Evolutionary conservation across 1,284 basidiomycete species (phyloP), one percentile per base, ranked within the genome.

Genomic region (Singerocomus inundabilis): DNA sequence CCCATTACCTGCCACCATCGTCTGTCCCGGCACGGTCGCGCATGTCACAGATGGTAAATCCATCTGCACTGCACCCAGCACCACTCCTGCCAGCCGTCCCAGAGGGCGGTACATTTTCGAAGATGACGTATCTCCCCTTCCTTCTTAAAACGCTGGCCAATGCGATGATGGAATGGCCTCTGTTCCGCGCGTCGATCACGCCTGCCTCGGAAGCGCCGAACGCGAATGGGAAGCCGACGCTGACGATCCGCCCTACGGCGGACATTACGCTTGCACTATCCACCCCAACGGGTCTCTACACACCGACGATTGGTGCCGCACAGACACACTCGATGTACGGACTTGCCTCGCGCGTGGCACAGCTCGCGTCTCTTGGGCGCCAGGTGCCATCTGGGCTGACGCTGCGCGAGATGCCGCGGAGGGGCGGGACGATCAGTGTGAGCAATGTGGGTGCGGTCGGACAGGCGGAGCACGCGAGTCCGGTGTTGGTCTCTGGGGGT

Each of bases 381-480:
- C 80, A 83, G 54, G 73, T 74, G 0, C 90, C 86, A 0, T 81
- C 73, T 57, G 85, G 73, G 25, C 79, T 87, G 21, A 80, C 80
- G 0, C 74, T 78, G 0, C 73, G 73, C 15, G 83, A 87, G 61
- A 84, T 85, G 79, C 85, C 81, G 0, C 77, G 76, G 50, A 74
- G 79, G 9, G 82, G 87, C 0, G 89, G 88, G 1, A 93, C 92
- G 18, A 67, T 97, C 33, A 94, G 88, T 3, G 81, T 98, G n/a
- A 88, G 85, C 33, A 95, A 95, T 56, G 79, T 96, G 5, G 93
- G 93, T 9, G 84, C 85, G 0, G 75, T 93, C 13, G 93, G 92
- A 1, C 76, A 77, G 25, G 86, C 87, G 0, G 82, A 85, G 40
- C 79, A 74, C 49, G 90, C 91, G 5, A 75, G 78, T 38, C 93